Evolutionary conservation across 1,284 basidiomycete species (phyloP).

Genomic region (Schizophyllum amplum): DNA sequence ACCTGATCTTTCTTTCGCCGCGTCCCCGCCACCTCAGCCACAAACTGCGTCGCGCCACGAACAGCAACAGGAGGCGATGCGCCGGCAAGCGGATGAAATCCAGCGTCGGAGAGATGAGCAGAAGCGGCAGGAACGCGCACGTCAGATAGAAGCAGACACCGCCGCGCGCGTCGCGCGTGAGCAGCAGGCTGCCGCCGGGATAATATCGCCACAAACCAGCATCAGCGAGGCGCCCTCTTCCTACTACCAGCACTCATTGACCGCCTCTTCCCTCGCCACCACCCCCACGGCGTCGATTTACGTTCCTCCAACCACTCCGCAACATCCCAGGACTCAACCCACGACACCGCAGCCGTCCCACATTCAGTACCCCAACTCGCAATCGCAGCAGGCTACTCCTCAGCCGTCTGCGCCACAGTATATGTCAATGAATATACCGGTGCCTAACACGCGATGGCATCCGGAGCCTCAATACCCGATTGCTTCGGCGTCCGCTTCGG

Average conservation of each 20-base stretch:
- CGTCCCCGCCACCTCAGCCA: not conserved
- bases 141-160: slow-evolving; percentile 31
- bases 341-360: not conserved
- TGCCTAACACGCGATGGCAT: not conserved
- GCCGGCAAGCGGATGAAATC: slow-evolving; percentile 28
- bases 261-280: too few relatives aligned
- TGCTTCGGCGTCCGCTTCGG: slow-evolving; percentile 7
- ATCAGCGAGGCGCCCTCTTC: not conserved
- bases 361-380: not conserved
- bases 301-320: not conserved
- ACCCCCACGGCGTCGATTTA: not conserved
- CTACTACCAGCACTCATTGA: not conserved
- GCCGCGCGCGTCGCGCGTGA: slow-evolving; percentile 16
- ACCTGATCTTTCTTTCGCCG: too few relatives aligned
- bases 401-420: slow-evolving; percentile 6
- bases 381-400: not conserved
- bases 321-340: not conserved
- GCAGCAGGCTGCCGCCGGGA: not conserved
- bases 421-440: slow-evolving; percentile 15
- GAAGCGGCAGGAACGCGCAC: slow-evolving; percentile 25
- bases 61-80: slow-evolving; percentile 29
- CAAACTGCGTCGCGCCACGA: slow-evolving; percentile 12
- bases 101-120: slow-evolving; percentile 24
- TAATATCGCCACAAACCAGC: not conserved
- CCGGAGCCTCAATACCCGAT: not conserved